Evolutionary conservation across 73 alveolate genomes (phyloP).

Genomic region (Blepharisma stoltei): DNA sequence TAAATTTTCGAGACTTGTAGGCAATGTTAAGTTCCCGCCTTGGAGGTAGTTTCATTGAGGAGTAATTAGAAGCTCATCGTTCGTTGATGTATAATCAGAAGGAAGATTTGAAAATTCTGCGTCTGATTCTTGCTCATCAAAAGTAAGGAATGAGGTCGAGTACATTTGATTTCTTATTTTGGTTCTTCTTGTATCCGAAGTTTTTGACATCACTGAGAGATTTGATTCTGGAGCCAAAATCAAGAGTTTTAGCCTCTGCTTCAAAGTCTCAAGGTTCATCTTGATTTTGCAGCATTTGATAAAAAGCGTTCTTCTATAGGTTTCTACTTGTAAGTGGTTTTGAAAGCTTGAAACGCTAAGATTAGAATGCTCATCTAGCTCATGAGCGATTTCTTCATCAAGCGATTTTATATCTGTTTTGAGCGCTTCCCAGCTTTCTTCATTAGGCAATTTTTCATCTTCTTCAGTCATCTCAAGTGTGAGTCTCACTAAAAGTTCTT

Average conservation of each 20-base stretch:
- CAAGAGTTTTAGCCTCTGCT: not conserved
- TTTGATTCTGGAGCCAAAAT: not conserved
- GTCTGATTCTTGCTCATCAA: too few relatives aligned
- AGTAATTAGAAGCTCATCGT: not conserved
- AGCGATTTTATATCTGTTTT: too few relatives aligned
- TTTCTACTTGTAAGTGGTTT: conserved; percentile 14
- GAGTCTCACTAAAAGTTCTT: too few relatives aligned
- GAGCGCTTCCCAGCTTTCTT: too few relatives aligned
- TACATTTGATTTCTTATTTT: not conserved
- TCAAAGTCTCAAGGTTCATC: not conserved
- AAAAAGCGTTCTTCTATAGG: conserved; percentile 11
- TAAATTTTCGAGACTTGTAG: conserved; percentile 5
- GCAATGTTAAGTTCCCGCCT: not conserved
- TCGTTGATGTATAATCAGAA: not conserved
- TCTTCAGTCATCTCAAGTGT: too few relatives aligned
- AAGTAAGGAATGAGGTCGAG: not conserved
- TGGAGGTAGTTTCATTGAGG: not conserved
- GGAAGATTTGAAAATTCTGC: too few relatives aligned
- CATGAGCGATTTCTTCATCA: too few relatives aligned
- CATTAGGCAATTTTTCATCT: too few relatives aligned
- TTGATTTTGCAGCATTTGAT: conserved; percentile 4
- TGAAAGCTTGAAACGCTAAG: not conserved
- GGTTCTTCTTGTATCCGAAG: not conserved
- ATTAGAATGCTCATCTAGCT: too few relatives aligned
- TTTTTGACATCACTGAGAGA: not conserved